Conservation (phyloP, 108 stramenopile genomes). For the Nitzschia palea region DNA sequence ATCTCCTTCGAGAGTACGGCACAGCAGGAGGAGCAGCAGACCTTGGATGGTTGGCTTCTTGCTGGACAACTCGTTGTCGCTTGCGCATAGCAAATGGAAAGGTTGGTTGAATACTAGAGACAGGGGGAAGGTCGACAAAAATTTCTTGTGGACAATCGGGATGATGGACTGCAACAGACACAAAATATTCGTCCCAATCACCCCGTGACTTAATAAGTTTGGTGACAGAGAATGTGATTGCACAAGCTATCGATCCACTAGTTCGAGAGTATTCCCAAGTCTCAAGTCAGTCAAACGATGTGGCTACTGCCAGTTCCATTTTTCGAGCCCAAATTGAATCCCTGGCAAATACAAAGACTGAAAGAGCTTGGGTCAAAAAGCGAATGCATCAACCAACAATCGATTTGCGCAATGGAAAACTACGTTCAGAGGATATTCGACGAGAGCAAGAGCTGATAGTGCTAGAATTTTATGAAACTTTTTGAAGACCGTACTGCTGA, state of each 20-base stretch:
- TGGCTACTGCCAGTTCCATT: slow-evolving; percentile 19
- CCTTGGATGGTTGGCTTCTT: no score
- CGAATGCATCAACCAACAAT: slow-evolving; percentile 57
- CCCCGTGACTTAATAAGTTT: slow-evolving; percentile 15
- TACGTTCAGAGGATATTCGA: background rate
- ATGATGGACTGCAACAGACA: slow-evolving; percentile 15
- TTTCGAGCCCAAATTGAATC: slow-evolving; percentile 21
- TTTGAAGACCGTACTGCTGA: no score
- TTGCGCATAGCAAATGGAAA: slow-evolving; percentile 13
- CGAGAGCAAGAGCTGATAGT: background rate
- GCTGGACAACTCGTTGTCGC: no score
- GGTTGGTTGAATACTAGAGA: background rate
- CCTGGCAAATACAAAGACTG: slow-evolving; percentile 5
- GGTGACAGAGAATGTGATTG: slow-evolving; percentile 42
- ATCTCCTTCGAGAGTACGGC: slow-evolving; percentile 47
- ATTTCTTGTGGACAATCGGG: background rate
- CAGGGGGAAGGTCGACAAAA: background rate
- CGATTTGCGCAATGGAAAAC: slow-evolving; percentile 32
- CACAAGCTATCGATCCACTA: slow-evolving; percentile 43
- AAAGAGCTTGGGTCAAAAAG: slow-evolving; percentile 32
- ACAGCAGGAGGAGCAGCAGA: no score
- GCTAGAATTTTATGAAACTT: background rate
- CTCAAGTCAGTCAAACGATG: slow-evolving; percentile 16
- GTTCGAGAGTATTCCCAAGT: slow-evolving; percentile 35
- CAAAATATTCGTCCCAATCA: slow-evolving; percentile 33